Evolutionary conservation across 345 rosid species (phyloP).

Genomic region (Arabidopsis suecica): DNA sequence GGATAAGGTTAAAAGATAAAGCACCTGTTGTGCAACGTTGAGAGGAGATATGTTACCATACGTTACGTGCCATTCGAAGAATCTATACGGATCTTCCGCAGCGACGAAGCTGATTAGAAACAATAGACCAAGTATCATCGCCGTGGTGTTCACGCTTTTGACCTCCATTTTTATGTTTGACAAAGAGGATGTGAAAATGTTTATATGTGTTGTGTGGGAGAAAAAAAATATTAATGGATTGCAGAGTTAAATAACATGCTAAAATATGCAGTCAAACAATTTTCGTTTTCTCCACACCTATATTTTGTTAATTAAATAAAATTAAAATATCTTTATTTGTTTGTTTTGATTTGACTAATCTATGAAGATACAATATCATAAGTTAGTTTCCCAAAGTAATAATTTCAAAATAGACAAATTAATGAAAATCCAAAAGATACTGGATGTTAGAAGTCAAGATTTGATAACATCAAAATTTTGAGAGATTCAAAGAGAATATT

Average conservation of each 20-base stretch:
- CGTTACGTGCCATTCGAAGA: conserved; percentile 35
- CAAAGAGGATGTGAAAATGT: neutral
- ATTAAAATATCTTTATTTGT: too few species aligned
- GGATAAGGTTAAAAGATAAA: neutral
- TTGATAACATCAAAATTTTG: neutral
- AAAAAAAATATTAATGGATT: neutral
- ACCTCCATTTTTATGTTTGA: conserved; percentile 13
- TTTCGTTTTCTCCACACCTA: neutral
- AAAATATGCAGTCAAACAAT: neutral
- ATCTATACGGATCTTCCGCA: conserved; percentile 23
- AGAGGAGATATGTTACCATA: conserved; percentile 35
- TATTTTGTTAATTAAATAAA: too few species aligned
- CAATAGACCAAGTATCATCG: neutral
- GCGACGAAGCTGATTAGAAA: neutral
- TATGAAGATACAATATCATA: neutral
- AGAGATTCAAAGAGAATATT: neutral
- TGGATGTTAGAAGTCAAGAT: neutral
- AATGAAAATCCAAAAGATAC: neutral
- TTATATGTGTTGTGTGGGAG: neutral
- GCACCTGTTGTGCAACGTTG: conserved; percentile 28
- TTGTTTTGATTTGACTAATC: too few species aligned
- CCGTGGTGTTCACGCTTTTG: neutral
- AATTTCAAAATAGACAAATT: neutral
- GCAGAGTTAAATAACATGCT: neutral
- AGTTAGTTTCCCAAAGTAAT: neutral